These are phyloP conservation scores for Neurospora crassa DNA, from an alignment of 2,329 filamentous ascomycete genomes.

Conservation along the genomic window DNA sequence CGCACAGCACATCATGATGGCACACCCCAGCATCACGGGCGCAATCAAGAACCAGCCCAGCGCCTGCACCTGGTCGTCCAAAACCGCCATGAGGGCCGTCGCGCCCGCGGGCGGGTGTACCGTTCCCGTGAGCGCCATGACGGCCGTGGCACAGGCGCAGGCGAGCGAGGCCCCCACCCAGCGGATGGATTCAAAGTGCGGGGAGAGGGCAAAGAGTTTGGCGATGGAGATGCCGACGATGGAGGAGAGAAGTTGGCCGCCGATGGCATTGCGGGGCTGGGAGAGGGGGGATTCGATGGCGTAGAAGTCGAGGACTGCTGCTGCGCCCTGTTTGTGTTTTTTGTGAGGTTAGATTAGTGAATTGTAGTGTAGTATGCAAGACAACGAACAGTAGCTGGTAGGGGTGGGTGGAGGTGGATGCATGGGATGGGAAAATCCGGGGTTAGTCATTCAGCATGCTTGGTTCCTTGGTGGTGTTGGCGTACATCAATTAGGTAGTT, in stretches of 20 bases:
- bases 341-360: no score
- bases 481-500: neutral
- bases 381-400: no score
- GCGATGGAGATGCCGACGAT: slow-evolving; percentile 50
- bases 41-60: slow-evolving; percentile 64
- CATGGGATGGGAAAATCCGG: neutral
- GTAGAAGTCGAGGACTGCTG: slow-evolving; percentile 67
- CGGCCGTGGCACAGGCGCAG: slow-evolving; percentile 50
- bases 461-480: neutral
- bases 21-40: slow-evolving; percentile 49
- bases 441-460: neutral
- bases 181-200: slow-evolving; percentile 39
- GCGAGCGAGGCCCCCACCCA: slow-evolving; percentile 58
- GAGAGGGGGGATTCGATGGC: slow-evolving; percentile 62
- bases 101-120: slow-evolving; percentile 67
- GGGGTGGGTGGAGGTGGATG: neutral
- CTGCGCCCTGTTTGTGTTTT: slow-evolving; percentile 47
- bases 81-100: slow-evolving; percentile 59
- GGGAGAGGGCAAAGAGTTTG: slow-evolving; percentile 52
- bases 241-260: slow-evolving; percentile 57
- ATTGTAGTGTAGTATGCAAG: no score
- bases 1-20: slow-evolving; percentile 52
- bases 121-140: slow-evolving; percentile 63
- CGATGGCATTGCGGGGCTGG: slow-evolving; percentile 60
- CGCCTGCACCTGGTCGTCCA: slow-evolving; percentile 40